Evolutionary conservation across 176 grass and related monocot species (phyloP), one percentile per base, ranked within the genome.

Genomic region (Guadua angustifolia): DNA sequence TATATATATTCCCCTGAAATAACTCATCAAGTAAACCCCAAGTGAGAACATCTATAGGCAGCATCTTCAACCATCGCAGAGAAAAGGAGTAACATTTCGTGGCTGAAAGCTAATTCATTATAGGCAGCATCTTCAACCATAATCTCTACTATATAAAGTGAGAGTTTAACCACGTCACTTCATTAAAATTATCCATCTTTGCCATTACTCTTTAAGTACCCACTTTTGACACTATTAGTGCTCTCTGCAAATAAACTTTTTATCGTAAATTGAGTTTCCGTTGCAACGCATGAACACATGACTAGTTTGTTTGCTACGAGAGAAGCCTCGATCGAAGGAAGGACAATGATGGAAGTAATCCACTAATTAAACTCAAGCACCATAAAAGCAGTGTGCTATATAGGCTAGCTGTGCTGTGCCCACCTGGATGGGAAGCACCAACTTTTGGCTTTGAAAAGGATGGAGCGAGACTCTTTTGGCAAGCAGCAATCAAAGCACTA

Each of bases 351-450:
- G 5, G 50, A 0, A 52, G 6, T 25, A 35, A 4, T 25, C 71
- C 25, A 9, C 4, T 33, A n/a, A n/a, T n/a, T n/a, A n/a, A 55
- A 74, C 29, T 6, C 36, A 24, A 70, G 39, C 67, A 45, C 43
- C 69, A 47, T 24, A 71, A 22, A 46, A 42, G 12, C 40, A 9
- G 22, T 47, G 24, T 5, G 24, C 1, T 50, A 32, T 73, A 43
- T 8, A n/a, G n/a, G n/a, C n/a, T n/a, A 43, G 49, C 24, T 73
- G 24, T 19, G 45, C 1, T 33, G 25, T 51, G 46, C 71, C 24
- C 25, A 73, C 67, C 80, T 82, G 74, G 70, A 51, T 73, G 59
- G 82, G 75, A 52, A 26, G 14, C 55, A 63, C 21, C 44, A 65
- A 24, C 58, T 13, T 83, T 17, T 83, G 21, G 57, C 33, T 63